phyloP scores from a whole-genome alignment of 495 filamentous ascomycete species.

The Trichocladium antarcticum region DNA sequence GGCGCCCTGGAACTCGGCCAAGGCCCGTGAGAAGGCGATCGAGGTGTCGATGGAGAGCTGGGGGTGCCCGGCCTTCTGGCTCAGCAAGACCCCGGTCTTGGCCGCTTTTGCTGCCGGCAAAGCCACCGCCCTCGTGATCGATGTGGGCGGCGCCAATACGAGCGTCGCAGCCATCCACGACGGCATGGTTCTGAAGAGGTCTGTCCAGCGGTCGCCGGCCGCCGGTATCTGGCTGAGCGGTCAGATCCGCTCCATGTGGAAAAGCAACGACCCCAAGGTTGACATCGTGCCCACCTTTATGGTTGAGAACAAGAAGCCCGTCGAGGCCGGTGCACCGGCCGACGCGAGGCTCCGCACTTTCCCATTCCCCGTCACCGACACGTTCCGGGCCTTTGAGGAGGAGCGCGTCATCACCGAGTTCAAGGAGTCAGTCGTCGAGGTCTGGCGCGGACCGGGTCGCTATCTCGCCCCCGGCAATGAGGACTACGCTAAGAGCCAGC shows the following conservation, averaged over 20 bases:
- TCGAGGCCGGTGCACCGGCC: conserved; percentile 76
- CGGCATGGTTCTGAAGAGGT: conserved; percentile 85
- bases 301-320: conserved; percentile 70
- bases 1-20: conserved; percentile 79
- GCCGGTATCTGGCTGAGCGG: conserved; percentile 82
- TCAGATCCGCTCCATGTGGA: conserved; percentile 74
- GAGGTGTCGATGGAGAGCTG: conserved; percentile 94
- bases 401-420: conserved; percentile 89
- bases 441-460: conserved; percentile 75
- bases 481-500: conserved; percentile 52
- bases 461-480: conserved; percentile 51
- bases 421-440: conserved; percentile 92
- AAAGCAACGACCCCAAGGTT: conserved; percentile 62
- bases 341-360: conserved; percentile 47
- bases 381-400: conserved; percentile 74
- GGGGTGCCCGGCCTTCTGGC: conserved; percentile 86
- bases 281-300: conserved; percentile 78
- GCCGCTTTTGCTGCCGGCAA: conserved; percentile 79
- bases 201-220: conserved; percentile 67
- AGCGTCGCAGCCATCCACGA: conserved; percentile 89
- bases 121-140: conserved; percentile 80
- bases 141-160: conserved; percentile 82
- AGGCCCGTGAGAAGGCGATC: conserved; percentile 80
- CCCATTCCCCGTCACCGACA: conserved; percentile 50
- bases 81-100: conserved; percentile 49